Evolutionary conservation across 2,329 filamentous ascomycete species (phyloP), one percentile per base, ranked within the genome.

Genomic region (Sphaerulina populicola): DNA sequence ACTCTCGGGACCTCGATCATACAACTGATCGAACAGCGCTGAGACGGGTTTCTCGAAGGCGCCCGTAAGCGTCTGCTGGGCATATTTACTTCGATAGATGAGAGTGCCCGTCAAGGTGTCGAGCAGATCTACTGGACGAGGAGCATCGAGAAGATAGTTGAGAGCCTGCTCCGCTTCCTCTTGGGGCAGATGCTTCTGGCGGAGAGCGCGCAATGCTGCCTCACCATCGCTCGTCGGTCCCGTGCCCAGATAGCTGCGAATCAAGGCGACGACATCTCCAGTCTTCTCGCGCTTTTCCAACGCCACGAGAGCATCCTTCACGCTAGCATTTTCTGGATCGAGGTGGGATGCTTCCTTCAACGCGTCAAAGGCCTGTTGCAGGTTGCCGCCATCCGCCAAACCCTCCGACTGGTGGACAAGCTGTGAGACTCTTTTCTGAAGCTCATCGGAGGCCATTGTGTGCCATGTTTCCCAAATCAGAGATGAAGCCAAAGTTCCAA

Each of bases 281-380:
- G 54, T 60, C 30, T 46, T 39, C 31, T 62, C 60, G 11, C 47
- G 47, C 53, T 68, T 62, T 53, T 68, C 67, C 44, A 75, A 53
- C n/a, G 60, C 55, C 21, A 69, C 54, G 67, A 71, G 72, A 49
- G 65, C 67, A 38, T 67, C 64, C 55, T 69, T 71, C 52, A 75
- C 65, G 18, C 64, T 59, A 9, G 62, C 59, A 57, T 71, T 69
- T 11, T 70, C 63, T 30, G 71, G 68, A 46, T 70, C 68, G 35
- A 76, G 64, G 39, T 68, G 67, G 21, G 68, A 69, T 31, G 72
- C 73, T 60, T 74, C 69, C 41, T 69, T 66, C 49, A 75, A 60
- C n/a, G 67, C 64, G 42, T 66, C 60, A 23, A 69, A 69, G 18
- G 71, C 72, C 47, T 68, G 63, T 40, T 65, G 62, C 40, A 72